Evolutionary conservation across 1,139 yeast species (phyloP).

Genomic region (Yamadazyma dushanensis): DNA sequence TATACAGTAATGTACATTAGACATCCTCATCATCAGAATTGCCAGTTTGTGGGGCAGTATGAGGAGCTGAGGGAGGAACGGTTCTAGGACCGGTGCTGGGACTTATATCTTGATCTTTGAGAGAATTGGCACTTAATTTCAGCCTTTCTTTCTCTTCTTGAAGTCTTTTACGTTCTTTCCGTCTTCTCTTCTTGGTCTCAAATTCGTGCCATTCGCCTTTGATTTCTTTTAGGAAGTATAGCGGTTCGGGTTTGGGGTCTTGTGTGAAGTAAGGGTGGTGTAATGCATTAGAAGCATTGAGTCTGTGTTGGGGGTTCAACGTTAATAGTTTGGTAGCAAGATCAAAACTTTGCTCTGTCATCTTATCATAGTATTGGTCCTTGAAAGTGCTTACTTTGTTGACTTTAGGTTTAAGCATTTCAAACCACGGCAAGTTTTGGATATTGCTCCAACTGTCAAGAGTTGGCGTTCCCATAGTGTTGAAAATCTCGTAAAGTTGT

Average conservation of each 20-base stretch:
- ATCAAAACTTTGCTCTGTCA: constrained; percentile 58
- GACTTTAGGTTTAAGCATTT: constrained; percentile 66
- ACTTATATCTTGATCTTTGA: constrained; percentile 1
- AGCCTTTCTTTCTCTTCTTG: constrained; percentile 31
- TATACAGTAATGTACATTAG: neutral
- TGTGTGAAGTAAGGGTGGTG: constrained; percentile 76
- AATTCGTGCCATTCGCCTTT: constrained; percentile 96
- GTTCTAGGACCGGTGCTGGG: constrained; percentile 8
- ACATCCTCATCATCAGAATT: neutral
- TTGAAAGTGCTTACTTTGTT: constrained; percentile 50
- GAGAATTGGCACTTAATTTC: neutral
- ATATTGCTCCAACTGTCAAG: constrained; percentile 76
- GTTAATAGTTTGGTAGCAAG: constrained; percentile 63
- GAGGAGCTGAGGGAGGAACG: constrained; percentile 12
- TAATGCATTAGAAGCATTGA: constrained; percentile 85
- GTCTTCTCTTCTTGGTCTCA: constrained; percentile 84
- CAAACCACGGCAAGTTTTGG: constrained; percentile 86
- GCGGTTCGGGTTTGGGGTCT: constrained; percentile 63
- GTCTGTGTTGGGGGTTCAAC: constrained; percentile 69
- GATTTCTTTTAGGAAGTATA: constrained; percentile 53
- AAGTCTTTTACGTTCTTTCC: constrained; percentile 53
- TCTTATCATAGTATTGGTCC: constrained; percentile 43
- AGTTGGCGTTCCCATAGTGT: constrained; percentile 85
- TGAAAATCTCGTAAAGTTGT: constrained; percentile 74
- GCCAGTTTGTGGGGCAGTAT: constrained; percentile 8